A percentile compares a stretch with the other conserved stretches of the same genome.
Evolutionary conservation across 2,329 filamentous ascomycete genomes (phyloP).

Genomic region (Byssoonygena ceratinophila): DNA sequence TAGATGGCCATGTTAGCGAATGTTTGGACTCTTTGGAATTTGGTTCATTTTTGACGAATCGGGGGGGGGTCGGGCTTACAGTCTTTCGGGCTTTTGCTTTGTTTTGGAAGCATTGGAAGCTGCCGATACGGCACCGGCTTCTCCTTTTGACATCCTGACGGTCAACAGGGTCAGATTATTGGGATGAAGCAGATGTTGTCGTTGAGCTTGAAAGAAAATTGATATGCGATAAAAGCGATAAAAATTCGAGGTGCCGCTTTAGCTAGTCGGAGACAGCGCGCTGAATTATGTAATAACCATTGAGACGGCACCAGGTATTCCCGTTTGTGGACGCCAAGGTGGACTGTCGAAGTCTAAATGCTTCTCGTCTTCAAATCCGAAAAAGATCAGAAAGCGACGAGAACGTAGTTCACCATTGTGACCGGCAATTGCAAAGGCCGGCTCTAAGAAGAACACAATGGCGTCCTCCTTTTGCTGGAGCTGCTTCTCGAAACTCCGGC

Average conservation of each 20-base stretch:
- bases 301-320: background rate
- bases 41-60: background rate
- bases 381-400: slow-evolving; percentile 1
- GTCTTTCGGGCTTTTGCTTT: slow-evolving; percentile 30
- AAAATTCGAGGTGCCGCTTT: background rate
- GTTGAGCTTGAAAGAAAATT: background rate
- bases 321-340: no score
- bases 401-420: background rate
- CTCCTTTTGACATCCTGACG: slow-evolving; percentile 22
- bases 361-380: slow-evolving; percentile 2
- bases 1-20: slow-evolving; percentile 15
- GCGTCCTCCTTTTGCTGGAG: slow-evolving; percentile 50
- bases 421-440: slow-evolving; percentile 4
- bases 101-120: slow-evolving; percentile 18
- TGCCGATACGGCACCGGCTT: slow-evolving; percentile 21
- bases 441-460: slow-evolving; percentile 32
- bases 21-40: background rate
- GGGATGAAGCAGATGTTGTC: background rate
- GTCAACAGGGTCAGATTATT: background rate
- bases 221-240: background rate
- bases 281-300: background rate
- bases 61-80: slow-evolving; percentile 25
- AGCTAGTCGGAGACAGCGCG: background rate
- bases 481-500: slow-evolving; percentile 44
- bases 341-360: background rate